phyloP scores from a whole-genome alignment of 2,329 filamentous ascomycete genomes.

The Lasiodiplodia citricola region DNA sequence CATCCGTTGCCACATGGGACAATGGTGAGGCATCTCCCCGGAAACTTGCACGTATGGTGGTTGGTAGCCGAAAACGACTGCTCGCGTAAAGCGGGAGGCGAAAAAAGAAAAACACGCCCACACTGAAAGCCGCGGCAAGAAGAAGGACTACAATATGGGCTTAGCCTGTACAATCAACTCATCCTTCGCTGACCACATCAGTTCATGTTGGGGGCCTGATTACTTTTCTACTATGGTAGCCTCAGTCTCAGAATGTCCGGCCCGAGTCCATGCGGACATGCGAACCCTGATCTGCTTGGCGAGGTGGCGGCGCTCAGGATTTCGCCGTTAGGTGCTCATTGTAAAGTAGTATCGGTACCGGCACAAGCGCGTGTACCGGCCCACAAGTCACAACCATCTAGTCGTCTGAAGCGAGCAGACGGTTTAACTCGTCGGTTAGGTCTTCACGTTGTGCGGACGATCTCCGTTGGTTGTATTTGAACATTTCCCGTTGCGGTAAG shows the following conservation, averaged over 20 bases:
- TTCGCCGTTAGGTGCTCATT: neutral
- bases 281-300: slow-evolving; percentile 1
- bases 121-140: neutral
- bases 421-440: neutral
- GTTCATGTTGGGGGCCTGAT: neutral
- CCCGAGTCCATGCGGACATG: slow-evolving; percentile 9
- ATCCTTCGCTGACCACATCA: neutral
- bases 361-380: neutral
- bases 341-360: neutral
- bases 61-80: neutral
- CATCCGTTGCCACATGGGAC: neutral
- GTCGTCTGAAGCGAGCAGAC: neutral
- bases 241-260: neutral
- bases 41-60: neutral
- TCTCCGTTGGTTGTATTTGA: neutral
- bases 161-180: neutral
- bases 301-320: neutral
- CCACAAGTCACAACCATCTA: neutral
- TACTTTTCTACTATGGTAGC: neutral
- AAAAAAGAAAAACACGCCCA: neutral
- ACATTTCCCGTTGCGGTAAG: slow-evolving; percentile 5
- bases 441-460: neutral
- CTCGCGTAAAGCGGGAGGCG: neutral
- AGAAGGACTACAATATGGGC: neutral
- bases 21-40: neutral